These are phyloP conservation scores for Xerocomus tenax DNA, from an alignment of 1,284 basidiomycete species.

Conservation along the genomic window DNA sequence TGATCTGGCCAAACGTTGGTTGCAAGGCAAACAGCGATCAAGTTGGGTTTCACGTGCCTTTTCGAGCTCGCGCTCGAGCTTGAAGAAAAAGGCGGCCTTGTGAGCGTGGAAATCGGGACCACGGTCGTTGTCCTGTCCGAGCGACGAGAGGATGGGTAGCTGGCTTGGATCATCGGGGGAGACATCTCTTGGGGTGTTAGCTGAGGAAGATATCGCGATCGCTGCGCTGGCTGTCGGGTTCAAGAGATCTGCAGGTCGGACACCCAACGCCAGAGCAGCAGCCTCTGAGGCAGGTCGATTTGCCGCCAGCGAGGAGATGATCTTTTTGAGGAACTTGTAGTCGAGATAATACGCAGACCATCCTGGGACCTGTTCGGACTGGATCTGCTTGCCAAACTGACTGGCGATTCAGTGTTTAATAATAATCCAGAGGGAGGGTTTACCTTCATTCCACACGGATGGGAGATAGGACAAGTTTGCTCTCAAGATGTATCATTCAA, in stretches of 20 bases:
- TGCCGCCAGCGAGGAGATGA: slow-evolving; percentile 94
- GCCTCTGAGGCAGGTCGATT: slow-evolving; percentile 85
- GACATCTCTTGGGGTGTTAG: slow-evolving; percentile 4
- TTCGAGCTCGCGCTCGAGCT: slow-evolving; percentile 93
- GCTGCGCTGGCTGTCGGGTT: slow-evolving; percentile 12
- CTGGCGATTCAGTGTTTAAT: neutral
- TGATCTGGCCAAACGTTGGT: slow-evolving; percentile 59
- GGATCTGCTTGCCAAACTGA: slow-evolving; percentile 98
- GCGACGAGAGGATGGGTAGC: slow-evolving; percentile 51
- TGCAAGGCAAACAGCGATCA: neutral
- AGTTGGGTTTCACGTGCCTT: slow-evolving; percentile 52
- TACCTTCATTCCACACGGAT: slow-evolving; percentile 27
- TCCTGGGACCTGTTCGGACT: slow-evolving; percentile 92
- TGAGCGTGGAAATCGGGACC: slow-evolving; percentile 82
- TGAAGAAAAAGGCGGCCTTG: slow-evolving; percentile 98
- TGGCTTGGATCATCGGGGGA: slow-evolving; percentile 31
- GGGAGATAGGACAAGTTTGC: slow-evolving; percentile 4
- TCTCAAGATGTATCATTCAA: slow-evolving; percentile 15
- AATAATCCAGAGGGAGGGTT: slow-evolving; percentile 1
- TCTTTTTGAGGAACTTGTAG: slow-evolving; percentile 98
- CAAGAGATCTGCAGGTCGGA: slow-evolving; percentile 62
- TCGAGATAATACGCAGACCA: slow-evolving; percentile 96
- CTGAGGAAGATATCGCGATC: slow-evolving; percentile 13
- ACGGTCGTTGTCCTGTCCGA: slow-evolving; percentile 58
- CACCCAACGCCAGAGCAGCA: slow-evolving; percentile 75